Base-by-base conservation (phyloP, 352 stramenopile genomes). In the Aphanomyces stellatus region DNA sequence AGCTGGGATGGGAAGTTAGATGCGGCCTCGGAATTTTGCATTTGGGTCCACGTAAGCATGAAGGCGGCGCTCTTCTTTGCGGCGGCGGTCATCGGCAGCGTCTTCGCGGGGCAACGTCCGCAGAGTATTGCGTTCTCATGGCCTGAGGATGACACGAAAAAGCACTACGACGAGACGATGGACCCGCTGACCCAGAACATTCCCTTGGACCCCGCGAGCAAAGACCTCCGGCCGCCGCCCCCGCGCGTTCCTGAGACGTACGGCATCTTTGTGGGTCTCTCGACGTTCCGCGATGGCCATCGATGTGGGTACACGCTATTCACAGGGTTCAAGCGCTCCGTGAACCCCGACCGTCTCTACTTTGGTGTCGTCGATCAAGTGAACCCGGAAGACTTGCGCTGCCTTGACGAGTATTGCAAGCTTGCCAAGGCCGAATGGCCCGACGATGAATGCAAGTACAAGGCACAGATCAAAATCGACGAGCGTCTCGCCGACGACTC, bases 351-450 rank as follows among this genome's bases (percentile, higher is more conserved):
- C 37, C 78, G 82, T 4, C 40, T 94, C 6, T 88, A 79, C 70
- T 91, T 94, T 72, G 85, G 85, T 41, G 74, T 94, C 53, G 80
- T 94, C 34, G 85, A 94, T 71, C 85, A 94, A 60, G 80, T 94
- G 61, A 88, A 91, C 65, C 67, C 74, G 0, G 79, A 77, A 33
- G 85, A 94, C 53, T 71, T 75, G 42, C 78, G 77, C 27, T 94
- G 85, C 65, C 74, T 91, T 37, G 78, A 85, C 49, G 83, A 88
- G 71, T 94, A 76, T 60, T 94, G 85, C 62, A 85, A 84, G 66
- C 88, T 92, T 81, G 73, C 84, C 10, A 73, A 79, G 19, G 71
- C 68, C 2, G 74, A 88, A 63, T 92, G 82, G 76, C 79, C 82
- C 24, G 76, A 83, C 37, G 75, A 82, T 34, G 48, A 76, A 22